phyloP scores from a whole-genome alignment of 2,329 filamentous ascomycete genomes.

The Nemania sp. region DNA sequence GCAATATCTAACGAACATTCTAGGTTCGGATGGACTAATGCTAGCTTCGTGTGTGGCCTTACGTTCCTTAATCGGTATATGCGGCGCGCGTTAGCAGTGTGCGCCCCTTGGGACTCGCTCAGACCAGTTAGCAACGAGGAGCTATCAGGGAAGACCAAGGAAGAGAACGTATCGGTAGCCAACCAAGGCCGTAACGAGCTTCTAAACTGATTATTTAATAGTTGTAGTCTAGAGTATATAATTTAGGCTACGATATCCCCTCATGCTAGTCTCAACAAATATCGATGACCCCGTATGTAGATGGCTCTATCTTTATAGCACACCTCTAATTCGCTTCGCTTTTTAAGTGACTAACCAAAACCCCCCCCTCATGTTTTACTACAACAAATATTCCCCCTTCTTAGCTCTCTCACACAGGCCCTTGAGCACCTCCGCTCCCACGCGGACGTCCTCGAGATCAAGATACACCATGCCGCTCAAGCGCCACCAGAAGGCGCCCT shows the following conservation, averaged over 20 bases:
- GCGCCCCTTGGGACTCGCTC: conserved; percentile 19
- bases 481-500: conserved; percentile 68
- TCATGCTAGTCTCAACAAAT: background rate
- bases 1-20: background rate
- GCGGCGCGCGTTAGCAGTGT: conserved; percentile 16
- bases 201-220: background rate
- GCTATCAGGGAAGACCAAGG: no score
- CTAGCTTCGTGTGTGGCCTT: conserved; percentile 24
- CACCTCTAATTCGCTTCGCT: background rate
- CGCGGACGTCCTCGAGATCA: conserved; percentile 68
- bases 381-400: conserved; percentile 51
- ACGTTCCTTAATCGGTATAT: conserved; percentile 7
- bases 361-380: background rate
- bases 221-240: background rate
- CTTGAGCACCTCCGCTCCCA: conserved; percentile 44
- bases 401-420: conserved; percentile 57
- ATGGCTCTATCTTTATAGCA: background rate
- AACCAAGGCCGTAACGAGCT: no score
- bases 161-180: no score
- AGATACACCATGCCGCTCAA: conserved; percentile 75
- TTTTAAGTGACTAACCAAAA: background rate
- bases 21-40: conserved; percentile 30
- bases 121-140: no score
- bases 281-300: background rate
- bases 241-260: background rate